Base-by-base conservation (phyloP, 2,329 filamentous ascomycete species). In the Fusarium pseudocircinatum region DNA sequence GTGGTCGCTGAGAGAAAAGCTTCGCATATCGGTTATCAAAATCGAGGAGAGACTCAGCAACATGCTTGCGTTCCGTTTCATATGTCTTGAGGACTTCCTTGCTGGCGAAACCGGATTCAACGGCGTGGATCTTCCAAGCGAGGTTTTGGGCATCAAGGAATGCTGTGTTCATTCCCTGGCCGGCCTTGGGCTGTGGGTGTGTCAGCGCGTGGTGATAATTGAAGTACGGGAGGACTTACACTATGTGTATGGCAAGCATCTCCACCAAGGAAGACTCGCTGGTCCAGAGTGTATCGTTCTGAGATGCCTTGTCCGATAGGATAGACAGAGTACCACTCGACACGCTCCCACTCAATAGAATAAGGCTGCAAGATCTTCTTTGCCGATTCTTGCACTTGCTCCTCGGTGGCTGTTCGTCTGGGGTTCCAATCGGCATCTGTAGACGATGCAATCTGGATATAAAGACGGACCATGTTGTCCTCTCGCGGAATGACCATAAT, bases 41-140 rank as follows among this genome's bases (percentile, higher is more conserved):
- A 79, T 92, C 87, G 18, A 98, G 87, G 1, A 98, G 88, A 16
- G 90, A 93, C 82, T 97, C 93, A 10, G 96, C 96, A 46, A 97
- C 92, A 63, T 92, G 87, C 80, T 94, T 95, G 64, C 95, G 92
- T 83, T 98, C 95, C 6, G 88, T 87, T 83, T 98, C 94, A 81
- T 98, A 98, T 0, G 95, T 96, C 70, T 91, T 89, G 57, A 98
- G 88, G 24, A 96, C 87, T 7, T 89, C 89, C 69, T 93, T 92
- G 36, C 91, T 84, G 2, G 94, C 94, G 75, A 97, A 94, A 18
- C 94, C 94, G 32, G 88, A 87, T 80, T 97, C 95, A 15, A 98
- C 96, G 40, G 93, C 91, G 80, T 97, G 95, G 58, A 98, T 93
- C 85, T 98, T 98, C 95, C 95, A 98, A 13, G 95, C 95, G 44